Evolutionary conservation across 805 yeast species (phyloP), one percentile per base, ranked within the genome.

Genomic region (Wickerhamomyces kurtzmanii): DNA sequence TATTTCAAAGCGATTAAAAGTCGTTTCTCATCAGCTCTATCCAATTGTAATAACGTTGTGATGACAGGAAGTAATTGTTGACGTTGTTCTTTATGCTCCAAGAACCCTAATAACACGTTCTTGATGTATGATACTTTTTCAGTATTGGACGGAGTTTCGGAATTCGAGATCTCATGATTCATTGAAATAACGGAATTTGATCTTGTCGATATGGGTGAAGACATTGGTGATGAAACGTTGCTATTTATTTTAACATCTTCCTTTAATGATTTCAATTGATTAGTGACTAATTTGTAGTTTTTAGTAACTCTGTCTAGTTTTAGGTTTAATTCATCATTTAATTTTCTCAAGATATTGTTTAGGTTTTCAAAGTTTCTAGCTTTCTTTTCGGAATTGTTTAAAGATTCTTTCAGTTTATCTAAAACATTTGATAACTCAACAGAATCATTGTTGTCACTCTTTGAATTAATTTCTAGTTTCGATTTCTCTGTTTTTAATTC

Each of bases 31-130:
- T 89, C 98, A 6, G 64, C 69, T 29, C 68, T 71, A 27, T 65
- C 71, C 46, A 89, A 57, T 30, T 75, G 72, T 34, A 89, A 65
- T 28, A 89, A 53, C 38, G 83, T 75, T 27, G 87, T 70, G 15
- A 89, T 60, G 6, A 91, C 97, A 0, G 97, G 96, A 18, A 91
- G 57, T 23, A 89, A 63, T 49, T 77, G 84, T 17, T 65, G 73
- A 33, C 97, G 65, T 53, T 87, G 96, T n/a, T 89, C 98, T 45
- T 70, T 81, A 47, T 83, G 95, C 45, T 87, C 96, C 30, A 91
- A 54, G 49, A 81, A 91, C 3, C 96, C 96, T 3, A 89, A 57
- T n/a, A 89, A 53, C 3, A 89, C 96, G 47, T 91, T 91, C 50
- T 82, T 83, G 28, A 86, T 65, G 48, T 89, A 89, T 9, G 93